Base-by-base conservation (phyloP, 108 stramenopile genomes). In the Skeletonema grethae region DNA sequence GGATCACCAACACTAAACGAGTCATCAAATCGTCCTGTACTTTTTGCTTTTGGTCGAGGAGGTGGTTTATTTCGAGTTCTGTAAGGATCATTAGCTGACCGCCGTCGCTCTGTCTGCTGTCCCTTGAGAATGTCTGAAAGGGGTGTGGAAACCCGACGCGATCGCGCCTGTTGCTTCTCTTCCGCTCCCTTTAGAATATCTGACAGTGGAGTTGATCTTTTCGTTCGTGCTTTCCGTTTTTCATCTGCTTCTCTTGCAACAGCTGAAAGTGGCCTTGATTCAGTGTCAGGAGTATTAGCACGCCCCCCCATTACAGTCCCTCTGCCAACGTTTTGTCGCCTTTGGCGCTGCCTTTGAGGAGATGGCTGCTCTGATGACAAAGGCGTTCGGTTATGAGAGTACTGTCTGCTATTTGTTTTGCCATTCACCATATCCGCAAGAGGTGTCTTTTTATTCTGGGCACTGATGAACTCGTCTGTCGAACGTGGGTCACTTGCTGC, bases 161-260 rank as follows among this genome's bases (percentile, higher is more conserved):
- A 65, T 30, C 79, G 20, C 55, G 41, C 32, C 12, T 64, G 48
- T 18, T 72, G 72, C 30, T 48, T 38, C 45, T 50, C 28, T 41
- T 68, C 55, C 30, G 79, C 57, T 20, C 72, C 72, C 34, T 80
- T 80, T n/a, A 80, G 62, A 10, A 80, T 45, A 25, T 80, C 79
- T 12, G 66, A 56, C 3, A 80, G 72, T 20, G 63, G 39, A 34
- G 70, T 60, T 45, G 73, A 66, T 46, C 56, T 48, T 53, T 28
- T 45, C 6, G 57, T 24, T 55, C 60, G 41, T 48, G 61, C 18
- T 36, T 25, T 46, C 8, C 61, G 16, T 63, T 32, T 30, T 46
- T 63, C 18, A 38, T 63, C 62, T 36, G 62, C 34, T 39, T 32
- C 38, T 63, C 36, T 63, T 7, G 62, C 31, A 55, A 46, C 43